Conservation (phyloP, 352 stramenopile species). For the Phytophthora hibernalis region DNA sequence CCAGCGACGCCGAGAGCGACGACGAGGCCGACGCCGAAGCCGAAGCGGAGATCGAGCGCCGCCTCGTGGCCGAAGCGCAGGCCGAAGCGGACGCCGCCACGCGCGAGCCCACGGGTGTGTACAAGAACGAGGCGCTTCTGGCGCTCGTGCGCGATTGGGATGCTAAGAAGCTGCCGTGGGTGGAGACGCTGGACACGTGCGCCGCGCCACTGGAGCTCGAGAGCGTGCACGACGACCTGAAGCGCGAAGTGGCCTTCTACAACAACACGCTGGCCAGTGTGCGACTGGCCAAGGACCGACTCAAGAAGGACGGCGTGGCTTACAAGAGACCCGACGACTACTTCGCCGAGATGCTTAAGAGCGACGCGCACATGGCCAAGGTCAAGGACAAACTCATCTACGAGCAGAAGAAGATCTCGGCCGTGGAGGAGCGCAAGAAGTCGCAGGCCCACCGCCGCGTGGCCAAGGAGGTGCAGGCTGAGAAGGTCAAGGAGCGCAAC, state of each 20-base stretch:
- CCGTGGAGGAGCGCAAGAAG: conserved; percentile 97
- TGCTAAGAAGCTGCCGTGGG: conserved; percentile 62
- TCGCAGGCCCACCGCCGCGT: conserved; percentile 97
- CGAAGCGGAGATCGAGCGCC: conserved; percentile 79
- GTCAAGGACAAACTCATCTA: conserved; percentile 99
- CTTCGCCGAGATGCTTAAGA: conserved; percentile 99
- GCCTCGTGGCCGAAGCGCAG: conserved; percentile 73
- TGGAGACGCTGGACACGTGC: conserved; percentile 85
- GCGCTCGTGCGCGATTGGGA: conserved; percentile 70
- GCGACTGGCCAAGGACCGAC: conserved; percentile 70
- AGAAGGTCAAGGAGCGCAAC: conserved; percentile 84
- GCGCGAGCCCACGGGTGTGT: conserved; percentile 65
- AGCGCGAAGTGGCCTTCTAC: conserved; percentile 97
- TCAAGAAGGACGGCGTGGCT: conserved; percentile 75
- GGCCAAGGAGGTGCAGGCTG: conserved; percentile 94
- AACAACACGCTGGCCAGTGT: conserved; percentile 89
- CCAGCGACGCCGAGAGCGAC: conserved; percentile 44
- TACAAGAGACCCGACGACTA: conserved; percentile 97
- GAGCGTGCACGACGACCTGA: conserved; percentile 90
- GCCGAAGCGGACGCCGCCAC: conserved; percentile 48
- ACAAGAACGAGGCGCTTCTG: conserved; percentile 77
- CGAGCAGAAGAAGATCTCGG: conserved; percentile 99
- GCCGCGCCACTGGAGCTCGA: conserved; percentile 59
- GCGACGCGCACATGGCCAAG: conserved; percentile 95
- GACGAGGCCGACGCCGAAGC: conserved; percentile 59